Evolutionary conservation across 306 rosid species (phyloP).

Genomic region (Inga oerstediana): DNA sequence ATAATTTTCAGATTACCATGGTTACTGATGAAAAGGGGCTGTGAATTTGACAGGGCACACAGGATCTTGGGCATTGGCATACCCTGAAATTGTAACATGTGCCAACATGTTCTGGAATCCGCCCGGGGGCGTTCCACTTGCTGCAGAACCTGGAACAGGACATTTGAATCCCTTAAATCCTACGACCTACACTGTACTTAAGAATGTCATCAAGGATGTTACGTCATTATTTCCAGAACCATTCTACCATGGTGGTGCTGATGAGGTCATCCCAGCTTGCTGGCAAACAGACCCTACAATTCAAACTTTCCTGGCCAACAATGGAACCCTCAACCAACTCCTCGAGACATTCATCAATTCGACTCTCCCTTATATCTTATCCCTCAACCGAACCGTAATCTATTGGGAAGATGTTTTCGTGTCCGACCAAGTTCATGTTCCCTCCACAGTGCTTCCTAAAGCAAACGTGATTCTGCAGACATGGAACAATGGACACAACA

Average conservation of each 20-base stretch:
- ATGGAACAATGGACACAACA: constrained; percentile 78
- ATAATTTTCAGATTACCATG: not conserved
- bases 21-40: constrained; percentile 4
- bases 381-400: constrained; percentile 75
- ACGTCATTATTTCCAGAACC: constrained; percentile 67
- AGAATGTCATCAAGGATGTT: constrained; percentile 67
- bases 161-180: constrained; percentile 89
- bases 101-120: constrained; percentile 93
- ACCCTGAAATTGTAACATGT: constrained; percentile 83
- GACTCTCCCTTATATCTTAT: constrained; percentile 69
- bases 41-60: constrained; percentile 67
- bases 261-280: constrained; percentile 79
- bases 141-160: constrained; percentile 88
- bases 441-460: constrained; percentile 41
- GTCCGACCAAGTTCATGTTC: constrained; percentile 45
- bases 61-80: constrained; percentile 87
- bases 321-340: constrained; percentile 70
- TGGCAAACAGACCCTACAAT: constrained; percentile 79
- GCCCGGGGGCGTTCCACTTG: constrained; percentile 55
- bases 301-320: constrained; percentile 51
- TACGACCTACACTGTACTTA: constrained; percentile 71
- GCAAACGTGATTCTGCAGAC: constrained; percentile 79
- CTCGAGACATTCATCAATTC: constrained; percentile 73
- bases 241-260: constrained; percentile 74
- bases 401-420: constrained; percentile 89